Evolutionary conservation across 495 filamentous ascomycete genomes (phyloP).

Genomic region (Daldinia caldariorum): DNA sequence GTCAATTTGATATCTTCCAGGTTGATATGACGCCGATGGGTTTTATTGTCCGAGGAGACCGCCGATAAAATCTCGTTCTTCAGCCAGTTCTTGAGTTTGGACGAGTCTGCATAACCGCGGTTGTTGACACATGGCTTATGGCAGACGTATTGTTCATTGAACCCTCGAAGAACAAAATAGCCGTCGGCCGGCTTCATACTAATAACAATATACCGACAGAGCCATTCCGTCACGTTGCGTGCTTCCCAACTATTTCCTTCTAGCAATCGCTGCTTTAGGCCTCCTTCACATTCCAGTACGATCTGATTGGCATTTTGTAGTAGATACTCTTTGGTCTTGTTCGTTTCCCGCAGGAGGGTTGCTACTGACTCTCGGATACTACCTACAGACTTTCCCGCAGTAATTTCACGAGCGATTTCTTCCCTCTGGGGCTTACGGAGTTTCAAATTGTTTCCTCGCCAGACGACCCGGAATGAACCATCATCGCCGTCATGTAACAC

Average conservation of each 20-base stretch:
- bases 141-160: conserved; percentile 49
- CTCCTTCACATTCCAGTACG: conserved; percentile 45
- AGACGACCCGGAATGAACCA: conserved; percentile 21
- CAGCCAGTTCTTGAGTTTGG: conserved; percentile 38
- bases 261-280: conserved; percentile 44
- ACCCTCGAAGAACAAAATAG: conserved; percentile 47
- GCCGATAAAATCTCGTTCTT: conserved; percentile 22
- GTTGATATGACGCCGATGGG: conserved; percentile 27
- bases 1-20: conserved; percentile 42
- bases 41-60: conserved; percentile 6
- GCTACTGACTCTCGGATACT: conserved; percentile 30
- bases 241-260: conserved; percentile 51
- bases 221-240: conserved; percentile 45
- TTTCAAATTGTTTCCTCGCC: conserved; percentile 11
- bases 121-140: conserved; percentile 38
- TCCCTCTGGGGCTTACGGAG: conserved; percentile 27
- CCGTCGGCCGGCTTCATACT: conserved; percentile 31
- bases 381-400: conserved; percentile 28
- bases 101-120: conserved; percentile 32
- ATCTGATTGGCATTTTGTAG: conserved; percentile 42
- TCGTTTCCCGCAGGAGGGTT: conserved; percentile 14
- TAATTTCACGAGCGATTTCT: conserved; percentile 18
- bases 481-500: conserved; percentile 27
- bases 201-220: conserved; percentile 49
- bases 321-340: not conserved